Evolutionary conservation across 2,329 filamentous ascomycete genomes (phyloP).

Genomic region (Aspergillus arachidicola): DNA sequence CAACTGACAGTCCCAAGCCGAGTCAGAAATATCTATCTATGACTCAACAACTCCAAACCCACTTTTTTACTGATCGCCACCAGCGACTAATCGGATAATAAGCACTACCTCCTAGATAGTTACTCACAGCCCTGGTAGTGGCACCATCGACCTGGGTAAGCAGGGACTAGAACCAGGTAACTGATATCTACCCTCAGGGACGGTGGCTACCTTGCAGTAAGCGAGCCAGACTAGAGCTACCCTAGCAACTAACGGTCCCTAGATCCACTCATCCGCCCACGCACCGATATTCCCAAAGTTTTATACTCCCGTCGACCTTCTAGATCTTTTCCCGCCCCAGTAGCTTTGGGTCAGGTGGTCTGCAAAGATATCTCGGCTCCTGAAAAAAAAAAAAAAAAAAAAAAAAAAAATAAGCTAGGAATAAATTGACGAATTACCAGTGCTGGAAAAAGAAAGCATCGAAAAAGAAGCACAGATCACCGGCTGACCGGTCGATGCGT

Average conservation of each 20-base stretch:
- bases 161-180: background rate
- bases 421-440: background rate
- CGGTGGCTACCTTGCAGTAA: background rate
- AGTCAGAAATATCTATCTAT: background rate
- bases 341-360: constrained; percentile 3
- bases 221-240: background rate
- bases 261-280: constrained; percentile 3
- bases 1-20: background rate
- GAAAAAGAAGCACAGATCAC: background rate
- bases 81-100: background rate
- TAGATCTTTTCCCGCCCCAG: constrained; percentile 9
- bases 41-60: background rate
- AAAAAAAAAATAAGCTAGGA: background rate
- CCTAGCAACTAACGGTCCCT: background rate
- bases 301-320: constrained; percentile 2
- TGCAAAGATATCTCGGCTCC: constrained; percentile 1
- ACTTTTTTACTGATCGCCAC: background rate
- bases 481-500: background rate
- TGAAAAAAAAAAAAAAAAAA: background rate
- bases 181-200: background rate
- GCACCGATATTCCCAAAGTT: background rate
- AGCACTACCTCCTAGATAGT: background rate
- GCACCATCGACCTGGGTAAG: background rate
- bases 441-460: background rate
- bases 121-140: background rate